Conservation (phyloP, 1,139 yeast genomes). For the Blastobotrys indianensis region DNA sequence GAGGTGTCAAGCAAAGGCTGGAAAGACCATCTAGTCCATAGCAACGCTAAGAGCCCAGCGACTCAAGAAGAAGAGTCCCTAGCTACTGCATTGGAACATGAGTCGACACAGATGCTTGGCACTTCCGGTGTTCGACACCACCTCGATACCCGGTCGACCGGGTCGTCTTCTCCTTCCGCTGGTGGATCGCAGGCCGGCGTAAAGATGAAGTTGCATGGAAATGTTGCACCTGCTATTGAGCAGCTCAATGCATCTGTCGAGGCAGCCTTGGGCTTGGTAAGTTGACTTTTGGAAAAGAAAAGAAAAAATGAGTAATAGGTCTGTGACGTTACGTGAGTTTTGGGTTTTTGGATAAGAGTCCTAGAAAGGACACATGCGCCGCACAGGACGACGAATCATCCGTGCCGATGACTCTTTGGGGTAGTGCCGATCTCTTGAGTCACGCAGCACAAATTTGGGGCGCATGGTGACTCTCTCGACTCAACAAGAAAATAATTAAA, state of each 20-base stretch:
- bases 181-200: not conserved
- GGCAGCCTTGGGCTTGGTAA: constrained; percentile 11
- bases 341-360: no score
- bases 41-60: constrained; percentile 41
- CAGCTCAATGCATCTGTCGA: not conserved
- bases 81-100: constrained; percentile 22
- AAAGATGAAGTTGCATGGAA: constrained; percentile 6
- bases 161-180: no score
- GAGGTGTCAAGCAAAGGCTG: constrained; percentile 57
- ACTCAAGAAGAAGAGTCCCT: constrained; percentile 49
- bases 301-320: no score
- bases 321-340: not conserved
- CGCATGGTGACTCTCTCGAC: not conserved
- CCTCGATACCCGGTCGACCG: not conserved
- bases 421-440: no score
- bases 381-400: no score
- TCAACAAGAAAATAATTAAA: no score
- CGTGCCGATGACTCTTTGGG: no score
- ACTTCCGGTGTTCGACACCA: constrained; percentile 20
- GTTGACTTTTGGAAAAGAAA: constrained; percentile 1
- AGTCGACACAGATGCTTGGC: constrained; percentile 31
- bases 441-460: not conserved
- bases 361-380: not conserved
- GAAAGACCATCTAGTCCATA: constrained; percentile 37
- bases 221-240: constrained; percentile 4